phyloP scores from a whole-genome alignment of 1,284 basidiomycete genomes.

The Ganoderma leucocontextum region DNA sequence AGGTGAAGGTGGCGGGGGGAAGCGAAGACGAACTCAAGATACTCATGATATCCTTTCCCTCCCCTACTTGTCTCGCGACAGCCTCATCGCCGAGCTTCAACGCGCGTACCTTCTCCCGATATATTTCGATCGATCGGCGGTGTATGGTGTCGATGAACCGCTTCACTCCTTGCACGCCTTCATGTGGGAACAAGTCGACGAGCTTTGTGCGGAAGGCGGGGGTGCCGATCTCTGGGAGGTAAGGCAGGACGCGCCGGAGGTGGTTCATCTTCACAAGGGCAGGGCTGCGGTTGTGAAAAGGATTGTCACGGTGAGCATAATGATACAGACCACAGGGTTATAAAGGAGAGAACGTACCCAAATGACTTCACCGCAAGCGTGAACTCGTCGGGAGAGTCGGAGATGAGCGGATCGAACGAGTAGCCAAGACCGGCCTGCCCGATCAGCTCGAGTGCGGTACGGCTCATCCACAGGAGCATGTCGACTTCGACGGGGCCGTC shows the following conservation, averaged over 20 bases:
- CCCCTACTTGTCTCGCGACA: slow-evolving; percentile 27
- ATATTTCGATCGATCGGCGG: slow-evolving; percentile 29
- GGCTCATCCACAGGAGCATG: slow-evolving; percentile 39
- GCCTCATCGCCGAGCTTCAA: slow-evolving; percentile 39
- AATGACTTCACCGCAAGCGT: slow-evolving; percentile 35
- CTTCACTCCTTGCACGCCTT: slow-evolving; percentile 26
- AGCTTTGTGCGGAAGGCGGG: slow-evolving; percentile 25
- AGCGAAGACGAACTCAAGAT: slow-evolving; percentile 37
- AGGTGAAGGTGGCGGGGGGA: not conserved
- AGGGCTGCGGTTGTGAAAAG: slow-evolving; percentile 10
- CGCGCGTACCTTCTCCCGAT: slow-evolving; percentile 35
- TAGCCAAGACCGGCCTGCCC: slow-evolving; percentile 43
- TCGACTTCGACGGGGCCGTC: slow-evolving; percentile 32
- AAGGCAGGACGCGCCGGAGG: slow-evolving; percentile 22
- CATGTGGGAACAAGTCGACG: slow-evolving; percentile 31
- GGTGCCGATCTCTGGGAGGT: slow-evolving; percentile 13
- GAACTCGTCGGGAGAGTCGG: slow-evolving; percentile 32
- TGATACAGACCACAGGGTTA: not conserved
- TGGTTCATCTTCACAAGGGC: slow-evolving; percentile 12
- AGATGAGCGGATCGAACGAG: slow-evolving; percentile 39
- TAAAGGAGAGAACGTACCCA: slow-evolving; percentile 25
- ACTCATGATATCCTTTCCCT: slow-evolving; percentile 45
- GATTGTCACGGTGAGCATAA: not conserved
- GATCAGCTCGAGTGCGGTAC: slow-evolving; percentile 41
- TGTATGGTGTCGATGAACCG: slow-evolving; percentile 34